Evolutionary conservation across 2,329 filamentous ascomycete species (phyloP).

Genomic region (Paecilomyces variotii): DNA sequence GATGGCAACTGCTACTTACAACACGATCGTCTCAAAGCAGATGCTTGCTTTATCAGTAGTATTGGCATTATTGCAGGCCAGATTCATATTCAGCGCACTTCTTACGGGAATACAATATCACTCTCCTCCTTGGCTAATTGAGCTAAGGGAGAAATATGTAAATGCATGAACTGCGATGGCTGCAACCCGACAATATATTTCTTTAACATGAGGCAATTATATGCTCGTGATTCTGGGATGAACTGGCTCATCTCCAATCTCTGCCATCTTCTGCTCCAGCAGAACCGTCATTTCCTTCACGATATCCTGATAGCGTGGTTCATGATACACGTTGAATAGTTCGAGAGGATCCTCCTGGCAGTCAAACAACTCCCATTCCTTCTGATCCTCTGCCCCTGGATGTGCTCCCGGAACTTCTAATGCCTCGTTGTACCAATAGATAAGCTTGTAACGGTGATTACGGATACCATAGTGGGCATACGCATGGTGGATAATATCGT

Average conservation of each 20-base stretch:
- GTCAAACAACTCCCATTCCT: conserved; percentile 50
- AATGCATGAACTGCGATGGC: no score
- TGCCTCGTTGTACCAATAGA: conserved; percentile 49
- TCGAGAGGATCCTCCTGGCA: conserved; percentile 44
- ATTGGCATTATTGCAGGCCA: no score
- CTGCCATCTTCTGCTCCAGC: conserved; percentile 44
- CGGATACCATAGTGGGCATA: conserved; percentile 48
- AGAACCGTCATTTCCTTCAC: conserved; percentile 34
- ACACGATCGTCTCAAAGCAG: no score
- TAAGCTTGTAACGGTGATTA: conserved; percentile 47
- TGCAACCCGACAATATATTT: no score
- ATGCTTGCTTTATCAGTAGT: no score
- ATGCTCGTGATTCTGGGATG: not conserved
- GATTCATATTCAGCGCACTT: no score
- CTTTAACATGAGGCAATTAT: no score
- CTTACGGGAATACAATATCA: no score
- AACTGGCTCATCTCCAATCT: conserved; percentile 41
- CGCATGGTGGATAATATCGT: conserved; percentile 42
- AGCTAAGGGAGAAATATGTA: no score
- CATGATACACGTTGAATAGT: conserved; percentile 40
- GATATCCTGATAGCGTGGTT: conserved; percentile 29
- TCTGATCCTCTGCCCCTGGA: conserved; percentile 34
- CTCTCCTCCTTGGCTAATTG: no score
- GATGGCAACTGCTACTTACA: no score
- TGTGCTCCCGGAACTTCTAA: conserved; percentile 35